A percentile compares a stretch with the other conserved stretches of the same genome.
Conservation (phyloP, 140 eudicot genomes). For the Cichorium intybus region DNA sequence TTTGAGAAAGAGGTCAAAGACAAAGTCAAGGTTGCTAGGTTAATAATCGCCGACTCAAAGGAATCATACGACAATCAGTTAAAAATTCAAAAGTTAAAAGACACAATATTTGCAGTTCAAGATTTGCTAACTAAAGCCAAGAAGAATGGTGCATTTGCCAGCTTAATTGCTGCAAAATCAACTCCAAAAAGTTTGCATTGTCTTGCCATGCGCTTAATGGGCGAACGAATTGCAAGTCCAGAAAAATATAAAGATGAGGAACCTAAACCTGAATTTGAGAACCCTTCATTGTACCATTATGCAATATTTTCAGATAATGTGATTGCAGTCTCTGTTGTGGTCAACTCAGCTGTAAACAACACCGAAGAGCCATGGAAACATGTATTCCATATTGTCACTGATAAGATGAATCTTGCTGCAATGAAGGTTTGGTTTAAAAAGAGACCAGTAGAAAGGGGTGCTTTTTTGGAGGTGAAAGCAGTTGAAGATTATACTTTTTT, state of each 20-base stretch:
- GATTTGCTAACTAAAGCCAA: slow-evolving; percentile 63
- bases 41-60: slow-evolving; percentile 62
- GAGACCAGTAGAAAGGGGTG: slow-evolving; percentile 61
- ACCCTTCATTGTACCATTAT: slow-evolving; percentile 60
- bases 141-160: slow-evolving; percentile 73
- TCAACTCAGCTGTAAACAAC: slow-evolving; percentile 62
- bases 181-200: slow-evolving; percentile 88
- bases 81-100: slow-evolving; percentile 74
- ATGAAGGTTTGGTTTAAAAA: slow-evolving; percentile 82
- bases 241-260: slow-evolving; percentile 60
- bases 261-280: slow-evolving; percentile 72
- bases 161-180: slow-evolving; percentile 67
- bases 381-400: slow-evolving; percentile 71
- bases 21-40: slow-evolving; percentile 62
- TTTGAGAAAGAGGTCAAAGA: slow-evolving; percentile 85
- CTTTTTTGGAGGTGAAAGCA: slow-evolving; percentile 69
- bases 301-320: slow-evolving; percentile 80
- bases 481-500: slow-evolving; percentile 53
- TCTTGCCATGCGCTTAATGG: slow-evolving; percentile 79
- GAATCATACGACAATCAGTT: slow-evolving; percentile 78
- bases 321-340: slow-evolving; percentile 79
- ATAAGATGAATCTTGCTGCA: slow-evolving; percentile 69
- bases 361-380: slow-evolving; percentile 78
- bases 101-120: slow-evolving; percentile 71
- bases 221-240: slow-evolving; percentile 63